Evolutionary conservation across 257 asterid species (phyloP).

Genomic region (Solanum habrochaites): DNA sequence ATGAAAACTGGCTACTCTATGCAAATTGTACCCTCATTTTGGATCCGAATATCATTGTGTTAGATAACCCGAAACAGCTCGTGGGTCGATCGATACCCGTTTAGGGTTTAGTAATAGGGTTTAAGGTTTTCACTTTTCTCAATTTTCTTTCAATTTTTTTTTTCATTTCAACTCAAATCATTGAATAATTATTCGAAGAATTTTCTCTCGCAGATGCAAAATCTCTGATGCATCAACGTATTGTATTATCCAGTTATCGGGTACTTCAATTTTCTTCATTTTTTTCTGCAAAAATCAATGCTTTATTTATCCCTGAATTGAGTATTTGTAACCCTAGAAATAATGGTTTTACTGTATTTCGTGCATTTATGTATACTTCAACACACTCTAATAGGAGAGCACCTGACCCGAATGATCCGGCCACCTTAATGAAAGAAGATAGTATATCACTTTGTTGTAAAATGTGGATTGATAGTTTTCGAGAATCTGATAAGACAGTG

Average conservation of each 20-base stretch:
- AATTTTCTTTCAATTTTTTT: neutral
- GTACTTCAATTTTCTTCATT: constrained; percentile 24
- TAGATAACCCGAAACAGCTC: neutral
- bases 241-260: constrained; percentile 23
- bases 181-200: neutral
- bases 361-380: constrained; percentile 34
- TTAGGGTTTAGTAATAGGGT: constrained; percentile 4
- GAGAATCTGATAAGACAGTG: constrained; percentile 52
- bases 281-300: constrained; percentile 7
- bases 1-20: neutral
- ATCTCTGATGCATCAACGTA: constrained; percentile 42
- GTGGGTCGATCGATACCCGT: neutral
- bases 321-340: constrained; percentile 3
- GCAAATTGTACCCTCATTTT: neutral
- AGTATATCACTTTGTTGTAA: constrained; percentile 67
- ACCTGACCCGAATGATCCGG: constrained; percentile 80
- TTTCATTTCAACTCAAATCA: neutral
- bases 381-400: constrained; percentile 31
- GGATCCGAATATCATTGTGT: neutral
- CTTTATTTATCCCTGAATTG: constrained; percentile 17
- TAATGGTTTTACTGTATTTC: constrained; percentile 18
- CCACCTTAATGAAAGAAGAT: constrained; percentile 87
- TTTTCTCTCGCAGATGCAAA: neutral
- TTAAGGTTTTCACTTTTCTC: neutral
- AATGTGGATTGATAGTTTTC: constrained; percentile 83